Conservation (phyloP, 192 early-diverging fungal genomes). For the Rhizoclosmatium globosum region DNA sequence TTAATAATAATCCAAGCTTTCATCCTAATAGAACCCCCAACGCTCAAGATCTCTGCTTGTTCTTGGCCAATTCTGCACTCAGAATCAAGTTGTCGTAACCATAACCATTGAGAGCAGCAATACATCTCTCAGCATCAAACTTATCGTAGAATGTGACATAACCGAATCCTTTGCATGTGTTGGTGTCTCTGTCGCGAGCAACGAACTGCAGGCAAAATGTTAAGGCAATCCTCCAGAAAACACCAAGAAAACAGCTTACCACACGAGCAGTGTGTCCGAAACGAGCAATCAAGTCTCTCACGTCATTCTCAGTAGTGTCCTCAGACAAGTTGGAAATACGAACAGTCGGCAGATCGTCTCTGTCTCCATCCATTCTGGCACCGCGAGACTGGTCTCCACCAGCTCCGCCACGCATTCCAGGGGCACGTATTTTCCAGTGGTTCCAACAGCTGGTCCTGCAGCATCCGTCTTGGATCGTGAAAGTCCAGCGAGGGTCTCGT, state of each 20-base stretch:
- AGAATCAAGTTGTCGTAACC: constrained; percentile 98
- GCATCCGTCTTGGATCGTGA: constrained; percentile 18
- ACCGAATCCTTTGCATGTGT: constrained; percentile 92
- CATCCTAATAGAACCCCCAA: neutral
- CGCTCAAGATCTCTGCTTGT: constrained; percentile 35
- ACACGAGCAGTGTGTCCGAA: constrained; percentile 87
- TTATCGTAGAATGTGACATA: constrained; percentile 89
- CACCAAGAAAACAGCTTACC: constrained; percentile 39
- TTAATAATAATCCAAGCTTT: neutral
- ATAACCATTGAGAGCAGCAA: constrained; percentile 89
- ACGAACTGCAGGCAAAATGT: constrained; percentile 62
- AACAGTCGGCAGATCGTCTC: constrained; percentile 66
- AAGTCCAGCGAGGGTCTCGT: constrained; percentile 9
- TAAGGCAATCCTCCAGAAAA: constrained; percentile 16
- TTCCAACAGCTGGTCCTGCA: constrained; percentile 42
- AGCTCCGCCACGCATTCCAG: constrained; percentile 78
- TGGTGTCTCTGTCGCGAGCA: constrained; percentile 84
- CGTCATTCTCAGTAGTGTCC: constrained; percentile 87
- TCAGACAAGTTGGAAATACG: constrained; percentile 98
- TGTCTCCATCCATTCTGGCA: constrained; percentile 34
- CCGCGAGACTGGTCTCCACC: constrained; percentile 39
- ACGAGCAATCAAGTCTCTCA: constrained; percentile 85
- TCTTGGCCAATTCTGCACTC: constrained; percentile 85
- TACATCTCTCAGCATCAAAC: constrained; percentile 83
- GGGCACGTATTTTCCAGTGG: constrained; percentile 85